phyloP scores from a whole-genome alignment of 148 eudicot genomes.

The Vaccinium macrocarpon region DNA sequence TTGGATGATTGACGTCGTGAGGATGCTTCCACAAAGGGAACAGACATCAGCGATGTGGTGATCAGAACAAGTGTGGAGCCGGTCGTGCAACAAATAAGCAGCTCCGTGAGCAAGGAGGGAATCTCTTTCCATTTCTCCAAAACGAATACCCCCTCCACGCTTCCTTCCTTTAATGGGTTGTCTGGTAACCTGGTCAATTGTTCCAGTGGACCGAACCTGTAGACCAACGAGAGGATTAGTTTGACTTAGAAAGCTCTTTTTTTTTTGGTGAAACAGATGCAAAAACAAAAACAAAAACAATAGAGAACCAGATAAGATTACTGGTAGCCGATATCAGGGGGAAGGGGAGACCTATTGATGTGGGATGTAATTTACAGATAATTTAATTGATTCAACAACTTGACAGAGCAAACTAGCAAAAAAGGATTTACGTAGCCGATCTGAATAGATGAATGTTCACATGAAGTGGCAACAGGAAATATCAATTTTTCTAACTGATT shows the following conservation, averaged over 20 bases:
- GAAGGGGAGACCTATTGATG: not conserved
- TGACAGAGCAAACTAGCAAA: not conserved
- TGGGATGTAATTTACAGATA: too few relatives aligned
- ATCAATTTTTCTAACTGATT: not conserved
- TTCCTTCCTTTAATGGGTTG: constrained; percentile 97
- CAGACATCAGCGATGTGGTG: constrained; percentile 91
- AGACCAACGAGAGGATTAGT: constrained; percentile 5
- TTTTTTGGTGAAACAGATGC: not conserved
- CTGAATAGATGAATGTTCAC: not conserved
- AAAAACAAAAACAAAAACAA: not conserved
- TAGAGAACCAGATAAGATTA: not conserved
- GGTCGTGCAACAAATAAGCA: constrained; percentile 77
- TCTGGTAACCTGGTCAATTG: constrained; percentile 69
- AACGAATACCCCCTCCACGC: constrained; percentile 91
- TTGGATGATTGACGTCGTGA: constrained; percentile 53
- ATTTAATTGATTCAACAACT: not conserved
- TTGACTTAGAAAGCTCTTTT: not conserved
- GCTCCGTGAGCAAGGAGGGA: constrained; percentile 96
- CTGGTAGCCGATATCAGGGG: not conserved
- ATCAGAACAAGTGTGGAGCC: constrained; percentile 84
- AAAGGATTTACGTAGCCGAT: not conserved
- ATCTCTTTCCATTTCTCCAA: constrained; percentile 98
- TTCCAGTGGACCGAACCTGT: constrained; percentile 93
- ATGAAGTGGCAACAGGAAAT: not conserved
- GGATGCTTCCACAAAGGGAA: constrained; percentile 85